Percentiles rank a stretch among this genome's conserved stretches.
phyloP scores from a whole-genome alignment of 306 rosid genomes.

The Vigna reflexopilosa region DNA sequence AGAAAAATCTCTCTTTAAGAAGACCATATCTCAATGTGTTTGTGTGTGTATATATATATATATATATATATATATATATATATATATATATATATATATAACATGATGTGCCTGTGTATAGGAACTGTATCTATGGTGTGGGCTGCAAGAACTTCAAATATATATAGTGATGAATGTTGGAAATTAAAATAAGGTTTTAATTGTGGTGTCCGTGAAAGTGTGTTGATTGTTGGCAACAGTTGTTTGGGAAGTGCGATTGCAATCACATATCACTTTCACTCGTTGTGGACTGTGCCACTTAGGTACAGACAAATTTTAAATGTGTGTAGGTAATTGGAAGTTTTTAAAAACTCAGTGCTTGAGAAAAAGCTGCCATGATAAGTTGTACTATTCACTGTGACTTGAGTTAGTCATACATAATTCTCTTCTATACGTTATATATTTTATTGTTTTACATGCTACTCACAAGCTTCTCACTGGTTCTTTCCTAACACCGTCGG shows the following conservation, averaged over 20 bases:
- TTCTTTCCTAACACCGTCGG: background rate
- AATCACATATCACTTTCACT: constrained; percentile 33
- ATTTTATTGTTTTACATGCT: background rate
- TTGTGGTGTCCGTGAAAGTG: constrained; percentile 28
- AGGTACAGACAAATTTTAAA: background rate
- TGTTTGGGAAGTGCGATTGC: constrained; percentile 35
- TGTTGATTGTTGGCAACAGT: constrained; percentile 37
- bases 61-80: background rate
- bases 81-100: background rate
- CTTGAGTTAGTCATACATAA: too few species aligned
- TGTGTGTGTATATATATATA: background rate
- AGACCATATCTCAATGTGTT: background rate
- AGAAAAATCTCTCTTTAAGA: background rate
- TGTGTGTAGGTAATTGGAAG: background rate
- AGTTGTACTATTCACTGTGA: too few species aligned
- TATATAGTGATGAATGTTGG: constrained; percentile 37
- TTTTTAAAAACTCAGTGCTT: too few species aligned
- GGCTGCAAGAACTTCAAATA: constrained; percentile 26
- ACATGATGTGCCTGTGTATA: background rate
- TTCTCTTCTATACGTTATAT: too few species aligned
- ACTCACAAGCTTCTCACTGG: background rate
- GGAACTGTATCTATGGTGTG: constrained; percentile 31
- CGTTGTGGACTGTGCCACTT: constrained; percentile 22
- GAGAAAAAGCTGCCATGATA: too few species aligned
- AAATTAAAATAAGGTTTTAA: constrained; percentile 5